Evolutionary conservation across 2,329 filamentous ascomycete genomes (phyloP).

Genomic region (Colletotrichum eleusines): DNA sequence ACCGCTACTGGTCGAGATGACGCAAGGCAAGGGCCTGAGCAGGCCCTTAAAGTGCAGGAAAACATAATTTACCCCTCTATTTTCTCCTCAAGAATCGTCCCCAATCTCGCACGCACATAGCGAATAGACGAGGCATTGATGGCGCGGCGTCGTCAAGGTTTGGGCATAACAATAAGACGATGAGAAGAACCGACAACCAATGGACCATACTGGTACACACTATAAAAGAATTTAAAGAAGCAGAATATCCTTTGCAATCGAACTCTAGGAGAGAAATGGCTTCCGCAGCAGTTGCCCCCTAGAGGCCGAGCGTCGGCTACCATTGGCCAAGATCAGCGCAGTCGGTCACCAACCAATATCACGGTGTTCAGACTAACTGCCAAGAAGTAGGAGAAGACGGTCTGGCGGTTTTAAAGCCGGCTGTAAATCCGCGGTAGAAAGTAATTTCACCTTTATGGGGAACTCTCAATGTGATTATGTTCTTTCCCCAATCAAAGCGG

Average conservation of each 20-base stretch:
- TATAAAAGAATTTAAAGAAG: neutral
- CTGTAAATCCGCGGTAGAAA: neutral
- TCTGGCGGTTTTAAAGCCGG: too few relatives aligned
- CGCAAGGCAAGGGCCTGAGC: neutral
- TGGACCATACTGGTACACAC: rapidly evolving
- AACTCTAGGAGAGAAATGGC: too few relatives aligned
- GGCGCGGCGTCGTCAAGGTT: too few relatives aligned
- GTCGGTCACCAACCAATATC: too few relatives aligned
- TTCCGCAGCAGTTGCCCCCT: neutral
- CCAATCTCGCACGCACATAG: neutral
- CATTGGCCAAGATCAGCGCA: neutral
- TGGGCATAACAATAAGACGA: neutral
- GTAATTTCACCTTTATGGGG: neutral
- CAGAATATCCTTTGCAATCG: too few relatives aligned
- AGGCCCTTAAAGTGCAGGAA: neutral
- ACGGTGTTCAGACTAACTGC: too few relatives aligned
- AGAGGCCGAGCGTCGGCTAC: neutral
- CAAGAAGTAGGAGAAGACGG: neutral
- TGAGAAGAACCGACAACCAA: neutral
- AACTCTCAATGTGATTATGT: neutral
- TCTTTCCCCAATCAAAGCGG: too few relatives aligned
- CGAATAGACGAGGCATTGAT: too few relatives aligned
- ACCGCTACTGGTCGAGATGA: neutral
- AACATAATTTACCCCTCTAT: neutral
- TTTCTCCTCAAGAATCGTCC: neutral